Base-by-base conservation (phyloP, 257 asterid genomes). In the Plectranthus barbatus region DNA sequence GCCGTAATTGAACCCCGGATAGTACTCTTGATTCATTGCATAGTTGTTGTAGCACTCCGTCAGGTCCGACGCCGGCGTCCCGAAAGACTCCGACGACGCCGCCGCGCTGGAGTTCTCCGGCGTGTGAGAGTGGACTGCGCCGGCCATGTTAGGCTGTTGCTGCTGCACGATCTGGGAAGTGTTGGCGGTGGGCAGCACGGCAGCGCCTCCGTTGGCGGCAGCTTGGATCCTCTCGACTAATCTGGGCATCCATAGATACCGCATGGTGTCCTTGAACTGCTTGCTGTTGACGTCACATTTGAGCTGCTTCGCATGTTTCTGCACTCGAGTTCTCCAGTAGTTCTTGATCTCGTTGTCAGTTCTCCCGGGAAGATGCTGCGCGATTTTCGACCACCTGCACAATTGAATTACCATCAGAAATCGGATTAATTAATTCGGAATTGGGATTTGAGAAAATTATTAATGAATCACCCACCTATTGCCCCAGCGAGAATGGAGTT, bases 221-320 rank as follows among this genome's bases (percentile, higher is more conserved):
- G 95, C 95, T 73, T 90, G 95, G 65, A 88, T 88, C 39, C 92
- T 75, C 67, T 88, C 95, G 0, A 82, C 83, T 14, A 88, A 45
- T 23, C 95, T 71, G 0, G 96, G 96, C 88, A 88, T 88, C 95
- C 95, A 88, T 4, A 86, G 80, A 56, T 88, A 81, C n/a, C 96
- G 85, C 95, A 84, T 83, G 80, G 97, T 75, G 76, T 90, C 97
- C 61, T 87, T 85, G 63, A 87, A 87, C 79, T 86, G 91, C 81
- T 85, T 90, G 87, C 96, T 87, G 87, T 87, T 87, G 53, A 90
- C 93, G 65, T 90, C 95, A 60, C 95, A 85, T 67, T 90, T 90
- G 64, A 88, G 90, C 79, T 88, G 96, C 74, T 88, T 88, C 0
- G 96, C 96, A 78, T 88, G 95, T 65, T 88, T 88, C 64, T 88